These are phyloP conservation scores for Claviceps quebecensis DNA, from an alignment of 2,329 filamentous ascomycete genomes.

Conservation along the genomic window DNA sequence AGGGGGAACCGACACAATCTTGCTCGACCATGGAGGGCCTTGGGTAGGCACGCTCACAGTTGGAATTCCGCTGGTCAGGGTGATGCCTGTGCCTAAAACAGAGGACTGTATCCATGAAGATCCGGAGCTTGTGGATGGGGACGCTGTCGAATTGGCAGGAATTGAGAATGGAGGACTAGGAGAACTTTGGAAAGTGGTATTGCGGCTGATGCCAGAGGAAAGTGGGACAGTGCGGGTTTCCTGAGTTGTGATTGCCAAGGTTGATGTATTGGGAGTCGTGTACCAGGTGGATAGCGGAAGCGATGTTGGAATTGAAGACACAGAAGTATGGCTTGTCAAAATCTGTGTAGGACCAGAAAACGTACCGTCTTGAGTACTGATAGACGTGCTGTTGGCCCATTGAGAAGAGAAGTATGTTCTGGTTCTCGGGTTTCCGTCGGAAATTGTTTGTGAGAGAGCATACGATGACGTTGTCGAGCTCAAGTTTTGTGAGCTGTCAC, in stretches of 20 bases:
- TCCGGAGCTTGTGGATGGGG: neutral
- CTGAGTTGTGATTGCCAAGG: neutral
- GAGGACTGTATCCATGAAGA: conserved; percentile 1
- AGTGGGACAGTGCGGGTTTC: neutral
- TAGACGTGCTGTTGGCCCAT: conserved; percentile 2
- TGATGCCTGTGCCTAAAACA: conserved; percentile 1
- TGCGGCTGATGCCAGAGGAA: neutral
- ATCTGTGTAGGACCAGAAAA: neutral
- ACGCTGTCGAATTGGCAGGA: neutral
- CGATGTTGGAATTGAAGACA: neutral
- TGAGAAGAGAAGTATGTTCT: conserved; percentile 3
- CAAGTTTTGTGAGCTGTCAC: neutral
- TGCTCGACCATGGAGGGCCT: neutral
- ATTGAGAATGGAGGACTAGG: neutral
- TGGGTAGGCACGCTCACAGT: neutral
- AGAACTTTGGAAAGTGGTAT: neutral
- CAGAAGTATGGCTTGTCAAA: neutral
- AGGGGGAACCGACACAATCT: neutral
- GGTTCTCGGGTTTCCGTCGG: conserved; percentile 2
- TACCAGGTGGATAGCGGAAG: neutral
- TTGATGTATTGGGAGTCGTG: neutral
- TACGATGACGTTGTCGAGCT: neutral
- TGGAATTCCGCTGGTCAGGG: neutral
- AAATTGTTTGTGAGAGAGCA: neutral
- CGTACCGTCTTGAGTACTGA: neutral